Evolutionary conservation across 305 asterid species (phyloP).

Genomic region (Plantago coronopus): DNA sequence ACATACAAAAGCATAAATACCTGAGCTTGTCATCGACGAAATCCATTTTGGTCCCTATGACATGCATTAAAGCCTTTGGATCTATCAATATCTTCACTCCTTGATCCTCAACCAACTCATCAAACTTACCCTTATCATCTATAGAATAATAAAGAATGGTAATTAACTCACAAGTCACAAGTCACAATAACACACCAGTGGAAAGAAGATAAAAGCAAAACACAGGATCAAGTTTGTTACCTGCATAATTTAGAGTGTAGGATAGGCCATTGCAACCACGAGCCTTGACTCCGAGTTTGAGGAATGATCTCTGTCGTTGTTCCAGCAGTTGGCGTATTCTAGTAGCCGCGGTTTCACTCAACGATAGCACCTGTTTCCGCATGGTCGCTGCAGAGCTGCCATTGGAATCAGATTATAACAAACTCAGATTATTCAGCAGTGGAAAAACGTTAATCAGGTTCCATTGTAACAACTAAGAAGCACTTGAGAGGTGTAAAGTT

Average conservation of each 20-base stretch:
- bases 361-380: conserved; percentile 68
- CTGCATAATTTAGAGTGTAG: conserved; percentile 96
- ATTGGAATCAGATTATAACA: conserved; percentile 1
- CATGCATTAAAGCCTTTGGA: conserved; percentile 96
- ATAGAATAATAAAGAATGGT: conserved; percentile 24
- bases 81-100: conserved; percentile 90
- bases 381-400: conserved; percentile 27
- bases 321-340: conserved; percentile 73
- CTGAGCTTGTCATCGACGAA: conserved; percentile 90
- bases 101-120: conserved; percentile 89
- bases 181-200: conserved; percentile 1
- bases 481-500: no score
- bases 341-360: conserved; percentile 76
- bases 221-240: conserved; percentile 21
- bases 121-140: conserved; percentile 90
- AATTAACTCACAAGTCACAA: not conserved
- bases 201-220: not conserved
- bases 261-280: conserved; percentile 99
- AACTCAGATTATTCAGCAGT: no score
- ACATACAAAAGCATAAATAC: conserved; percentile 27
- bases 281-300: conserved; percentile 91
- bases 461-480: no score
- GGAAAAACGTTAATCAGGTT: no score
- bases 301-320: conserved; percentile 78
- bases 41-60: conserved; percentile 93